These are phyloP conservation scores for Cucurbita maxima DNA, from an alignment of 306 rosid genomes.

Conservation along the genomic window DNA sequence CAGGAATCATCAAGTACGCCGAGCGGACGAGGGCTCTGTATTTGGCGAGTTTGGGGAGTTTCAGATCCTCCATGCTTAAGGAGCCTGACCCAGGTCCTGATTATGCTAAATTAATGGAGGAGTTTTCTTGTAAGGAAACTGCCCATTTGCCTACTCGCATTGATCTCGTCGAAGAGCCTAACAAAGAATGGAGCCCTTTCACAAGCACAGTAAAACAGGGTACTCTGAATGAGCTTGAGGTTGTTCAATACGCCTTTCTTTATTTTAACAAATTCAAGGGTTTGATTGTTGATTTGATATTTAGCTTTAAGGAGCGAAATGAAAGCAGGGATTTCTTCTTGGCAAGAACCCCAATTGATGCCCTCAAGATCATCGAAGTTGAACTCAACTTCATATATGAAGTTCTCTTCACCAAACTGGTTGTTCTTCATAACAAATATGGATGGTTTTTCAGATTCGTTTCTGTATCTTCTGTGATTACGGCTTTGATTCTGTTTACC, in stretches of 20 bases:
- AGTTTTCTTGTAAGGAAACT: not conserved
- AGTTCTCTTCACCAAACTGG: constrained; percentile 30
- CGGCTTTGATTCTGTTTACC: constrained; percentile 13
- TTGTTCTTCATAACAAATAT: not conserved
- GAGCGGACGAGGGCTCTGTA: constrained; percentile 32
- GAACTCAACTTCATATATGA: constrained; percentile 37
- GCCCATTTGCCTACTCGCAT: constrained; percentile 23
- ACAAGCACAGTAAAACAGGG: not conserved
- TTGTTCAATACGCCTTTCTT: constrained; percentile 11
- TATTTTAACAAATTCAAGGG: constrained; percentile 23
- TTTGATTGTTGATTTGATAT: constrained; percentile 28
- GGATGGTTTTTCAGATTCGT: constrained; percentile 10
- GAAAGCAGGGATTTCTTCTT: constrained; percentile 20
- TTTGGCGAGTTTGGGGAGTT: constrained; percentile 17
- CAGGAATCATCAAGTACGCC: constrained; percentile 28
- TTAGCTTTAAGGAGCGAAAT: constrained; percentile 14
- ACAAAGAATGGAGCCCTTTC: not conserved
- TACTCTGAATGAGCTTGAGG: not conserved
- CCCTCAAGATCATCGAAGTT: constrained; percentile 16
- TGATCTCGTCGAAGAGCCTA: constrained; percentile 8
- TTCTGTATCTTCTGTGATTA: constrained; percentile 2
- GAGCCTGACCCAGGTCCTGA: constrained; percentile 25
- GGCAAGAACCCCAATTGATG: not conserved
- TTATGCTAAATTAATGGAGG: constrained; percentile 32
- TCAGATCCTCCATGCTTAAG: constrained; percentile 15